Percentiles rank a stretch among this genome's conserved stretches.
These are phyloP conservation scores for Solanum raphanifolium DNA, from an alignment of 257 asterid species.

Conservation along the genomic window DNA sequence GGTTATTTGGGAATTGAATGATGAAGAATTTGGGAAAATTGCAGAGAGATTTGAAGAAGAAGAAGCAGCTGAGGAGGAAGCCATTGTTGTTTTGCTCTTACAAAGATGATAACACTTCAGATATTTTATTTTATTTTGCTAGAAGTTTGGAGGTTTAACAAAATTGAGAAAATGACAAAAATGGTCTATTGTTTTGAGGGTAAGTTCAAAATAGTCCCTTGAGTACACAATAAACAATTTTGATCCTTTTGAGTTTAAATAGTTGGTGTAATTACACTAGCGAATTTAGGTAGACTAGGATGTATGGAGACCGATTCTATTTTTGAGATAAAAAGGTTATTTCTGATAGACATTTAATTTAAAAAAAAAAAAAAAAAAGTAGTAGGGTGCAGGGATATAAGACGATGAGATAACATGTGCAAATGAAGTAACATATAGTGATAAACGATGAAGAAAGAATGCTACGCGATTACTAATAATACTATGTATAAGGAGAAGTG, in stretches of 20 bases:
- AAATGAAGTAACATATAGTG: too few species aligned
- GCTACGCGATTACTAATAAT: too few species aligned
- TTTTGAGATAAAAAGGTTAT: rapidly evolving
- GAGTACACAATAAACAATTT: background rate
- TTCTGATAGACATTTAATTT: rapidly evolving
- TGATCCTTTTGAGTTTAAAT: background rate
- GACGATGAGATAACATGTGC: too few species aligned
- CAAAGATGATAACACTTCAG: background rate
- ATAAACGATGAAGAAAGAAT: too few species aligned
- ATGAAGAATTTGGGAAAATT: background rate
- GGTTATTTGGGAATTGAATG: background rate
- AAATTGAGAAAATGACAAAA: background rate
- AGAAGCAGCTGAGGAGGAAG: constrained; percentile 1
- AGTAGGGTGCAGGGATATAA: background rate
- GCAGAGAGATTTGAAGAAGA: constrained; percentile 3
- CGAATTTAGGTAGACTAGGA: too few species aligned
- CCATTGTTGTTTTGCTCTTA: background rate
- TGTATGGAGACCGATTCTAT: too few species aligned
- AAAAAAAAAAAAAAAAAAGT: too few species aligned
- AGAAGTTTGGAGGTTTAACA: background rate
- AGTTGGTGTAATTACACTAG: too few species aligned
- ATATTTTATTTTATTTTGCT: background rate
- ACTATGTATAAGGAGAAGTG: too few species aligned
- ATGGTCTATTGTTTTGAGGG: background rate
- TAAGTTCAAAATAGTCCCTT: background rate